phyloP scores from a whole-genome alignment of 1,284 basidiomycete species.

The Quambalaria eucalypti region DNA sequence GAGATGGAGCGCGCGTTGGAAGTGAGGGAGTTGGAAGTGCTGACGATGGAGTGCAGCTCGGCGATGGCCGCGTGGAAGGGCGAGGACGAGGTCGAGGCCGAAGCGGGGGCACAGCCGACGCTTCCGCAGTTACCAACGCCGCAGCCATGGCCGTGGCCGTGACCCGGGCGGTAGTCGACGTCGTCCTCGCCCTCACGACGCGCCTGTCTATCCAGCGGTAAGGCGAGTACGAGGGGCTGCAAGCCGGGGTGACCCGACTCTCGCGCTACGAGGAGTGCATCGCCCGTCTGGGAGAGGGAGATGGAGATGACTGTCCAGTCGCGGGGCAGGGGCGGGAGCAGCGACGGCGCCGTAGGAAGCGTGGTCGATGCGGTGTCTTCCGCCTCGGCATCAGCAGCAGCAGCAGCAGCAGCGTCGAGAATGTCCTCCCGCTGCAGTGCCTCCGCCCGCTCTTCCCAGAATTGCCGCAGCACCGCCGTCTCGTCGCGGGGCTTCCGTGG shows the following conservation, averaged over 20 bases:
- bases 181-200: constrained; percentile 64
- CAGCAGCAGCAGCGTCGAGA: neutral
- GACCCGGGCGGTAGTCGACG: too few relatives aligned
- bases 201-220: constrained; percentile 71
- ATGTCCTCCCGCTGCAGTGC: neutral
- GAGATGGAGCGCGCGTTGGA: neutral
- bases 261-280: constrained; percentile 73
- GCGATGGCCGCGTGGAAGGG: constrained; percentile 64
- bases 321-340: constrained; percentile 59
- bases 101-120: too few relatives aligned
- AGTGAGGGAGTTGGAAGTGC: constrained; percentile 58
- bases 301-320: constrained; percentile 82
- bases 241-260: constrained; percentile 47
- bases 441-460: neutral
- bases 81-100: too few relatives aligned
- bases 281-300: constrained; percentile 69
- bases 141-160: too few relatives aligned
- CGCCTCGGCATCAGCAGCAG: neutral
- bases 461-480: neutral
- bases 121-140: too few relatives aligned
- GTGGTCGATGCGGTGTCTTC: too few relatives aligned
- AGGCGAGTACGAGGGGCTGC: constrained; percentile 55
- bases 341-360: too few relatives aligned
- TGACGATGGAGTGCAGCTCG: constrained; percentile 71
- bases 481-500: too few relatives aligned